These are phyloP conservation scores for Pichia gijzeniarum DNA, from an alignment of 805 yeast species.

Conservation along the genomic window DNA sequence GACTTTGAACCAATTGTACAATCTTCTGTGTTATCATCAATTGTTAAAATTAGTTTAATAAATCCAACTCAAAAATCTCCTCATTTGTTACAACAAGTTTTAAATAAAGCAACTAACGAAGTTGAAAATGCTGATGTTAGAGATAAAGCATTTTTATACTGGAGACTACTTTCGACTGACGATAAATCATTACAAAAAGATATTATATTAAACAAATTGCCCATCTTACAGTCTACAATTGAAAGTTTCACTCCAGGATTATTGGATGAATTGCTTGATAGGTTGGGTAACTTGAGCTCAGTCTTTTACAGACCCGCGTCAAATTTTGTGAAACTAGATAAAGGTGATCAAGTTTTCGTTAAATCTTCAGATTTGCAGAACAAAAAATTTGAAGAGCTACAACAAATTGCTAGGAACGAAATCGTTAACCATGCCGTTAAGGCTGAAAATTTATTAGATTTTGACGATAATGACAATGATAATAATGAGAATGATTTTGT, in stretches of 20 bases:
- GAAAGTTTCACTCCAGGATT: conserved; percentile 64
- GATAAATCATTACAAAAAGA: conserved; percentile 39
- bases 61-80: conserved; percentile 32
- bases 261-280: conserved; percentile 61
- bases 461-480: conserved; percentile 55
- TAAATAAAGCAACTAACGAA: conserved; percentile 57
- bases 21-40: conserved; percentile 49
- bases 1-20: conserved; percentile 60
- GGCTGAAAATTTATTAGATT: conserved; percentile 78
- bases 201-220: conserved; percentile 56
- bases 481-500: conserved; percentile 4
- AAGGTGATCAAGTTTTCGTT: conserved; percentile 15
- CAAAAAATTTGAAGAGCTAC: conserved; percentile 70
- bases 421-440: conserved; percentile 51
- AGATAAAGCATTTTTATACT: conserved; percentile 72
- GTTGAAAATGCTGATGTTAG: conserved; percentile 72
- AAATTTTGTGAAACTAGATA: conserved; percentile 38
- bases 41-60: conserved; percentile 48
- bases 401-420: conserved; percentile 70
- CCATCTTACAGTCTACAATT: conserved; percentile 66
- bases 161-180: conserved; percentile 61
- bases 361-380: conserved; percentile 31
- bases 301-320: conserved; percentile 82
- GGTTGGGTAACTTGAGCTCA: conserved; percentile 79
- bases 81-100: conserved; percentile 46